Conservation (phyloP, 257 asterid species). For the Salvia hispanica region DNA sequence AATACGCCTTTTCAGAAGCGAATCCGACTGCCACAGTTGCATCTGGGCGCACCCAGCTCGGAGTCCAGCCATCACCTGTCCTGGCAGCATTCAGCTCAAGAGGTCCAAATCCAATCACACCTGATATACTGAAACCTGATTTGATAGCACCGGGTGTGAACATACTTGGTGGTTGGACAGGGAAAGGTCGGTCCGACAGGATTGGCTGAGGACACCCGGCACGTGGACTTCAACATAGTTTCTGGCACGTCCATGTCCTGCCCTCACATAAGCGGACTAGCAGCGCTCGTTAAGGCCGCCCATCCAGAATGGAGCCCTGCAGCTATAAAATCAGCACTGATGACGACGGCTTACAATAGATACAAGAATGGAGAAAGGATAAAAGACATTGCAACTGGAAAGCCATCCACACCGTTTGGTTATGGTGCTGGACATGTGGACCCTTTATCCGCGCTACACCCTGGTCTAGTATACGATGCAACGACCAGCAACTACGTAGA, state of each 20-base stretch:
- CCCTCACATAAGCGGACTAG: slow-evolving; percentile 80
- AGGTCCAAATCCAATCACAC: slow-evolving; percentile 73
- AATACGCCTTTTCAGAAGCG: slow-evolving; percentile 43
- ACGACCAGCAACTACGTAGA: slow-evolving; percentile 47
- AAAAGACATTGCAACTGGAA: slow-evolving; percentile 58
- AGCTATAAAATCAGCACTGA: slow-evolving; percentile 69
- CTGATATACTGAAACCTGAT: slow-evolving; percentile 69
- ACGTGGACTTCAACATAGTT: slow-evolving; percentile 62
- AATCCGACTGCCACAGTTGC: slow-evolving; percentile 54
- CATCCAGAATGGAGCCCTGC: slow-evolving; percentile 84
- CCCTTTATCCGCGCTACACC: slow-evolving; percentile 61
- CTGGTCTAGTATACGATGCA: slow-evolving; percentile 71
- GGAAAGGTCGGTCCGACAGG: slow-evolving; percentile 69
- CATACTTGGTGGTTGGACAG: slow-evolving; percentile 72
- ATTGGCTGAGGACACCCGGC: slow-evolving; percentile 54
- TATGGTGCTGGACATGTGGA: slow-evolving; percentile 73
- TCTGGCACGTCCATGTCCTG: slow-evolving; percentile 87
- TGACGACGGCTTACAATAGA: slow-evolving; percentile 69
- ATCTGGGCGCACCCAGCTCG: slow-evolving; percentile 54
- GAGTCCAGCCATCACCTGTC: slow-evolving; percentile 73
- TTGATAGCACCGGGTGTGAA: slow-evolving; percentile 76
- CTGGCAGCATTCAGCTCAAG: slow-evolving; percentile 75
- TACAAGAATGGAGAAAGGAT: slow-evolving; percentile 59
- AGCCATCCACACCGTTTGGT: slow-evolving; percentile 61
- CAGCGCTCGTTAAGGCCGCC: slow-evolving; percentile 57